Conservation (phyloP, 345 rosid species). For the Sonneratia alba region DNA sequence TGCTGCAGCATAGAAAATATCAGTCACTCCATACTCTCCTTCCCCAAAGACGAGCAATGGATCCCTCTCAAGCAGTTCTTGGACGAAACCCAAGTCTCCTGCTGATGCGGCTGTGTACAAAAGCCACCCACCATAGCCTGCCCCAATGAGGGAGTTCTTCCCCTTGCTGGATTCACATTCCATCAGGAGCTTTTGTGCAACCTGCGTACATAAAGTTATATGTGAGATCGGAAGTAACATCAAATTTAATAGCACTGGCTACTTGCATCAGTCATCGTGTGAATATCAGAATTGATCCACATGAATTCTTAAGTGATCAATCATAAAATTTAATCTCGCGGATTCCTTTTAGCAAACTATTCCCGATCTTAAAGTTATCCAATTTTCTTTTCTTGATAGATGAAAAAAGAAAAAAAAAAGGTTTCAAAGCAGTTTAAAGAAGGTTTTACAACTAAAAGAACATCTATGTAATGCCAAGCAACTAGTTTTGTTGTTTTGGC, state of each 20-base stretch:
- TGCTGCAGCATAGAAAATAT: slow-evolving; percentile 76
- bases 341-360: no score
- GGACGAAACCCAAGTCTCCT: slow-evolving; percentile 71
- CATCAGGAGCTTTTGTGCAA: slow-evolving; percentile 58
- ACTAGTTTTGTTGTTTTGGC: no score
- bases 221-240: neutral
- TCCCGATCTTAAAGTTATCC: no score
- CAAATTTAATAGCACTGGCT: neutral
- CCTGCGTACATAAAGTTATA: slow-evolving; percentile 10
- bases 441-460: no score
- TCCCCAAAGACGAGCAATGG: slow-evolving; percentile 88
- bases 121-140: slow-evolving; percentile 93
- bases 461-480: no score
- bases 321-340: no score
- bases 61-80: slow-evolving; percentile 54
- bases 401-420: no score
- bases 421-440: no score
- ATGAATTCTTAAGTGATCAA: no score
- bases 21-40: slow-evolving; percentile 95
- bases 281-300: no score
- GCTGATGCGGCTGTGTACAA: slow-evolving; percentile 94
- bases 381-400: no score
- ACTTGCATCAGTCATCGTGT: no score
- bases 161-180: slow-evolving; percentile 57
- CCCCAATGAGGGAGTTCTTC: slow-evolving; percentile 56